Evolutionary conservation across 306 rosid species (phyloP).

Genomic region (Cucumis melo): DNA sequence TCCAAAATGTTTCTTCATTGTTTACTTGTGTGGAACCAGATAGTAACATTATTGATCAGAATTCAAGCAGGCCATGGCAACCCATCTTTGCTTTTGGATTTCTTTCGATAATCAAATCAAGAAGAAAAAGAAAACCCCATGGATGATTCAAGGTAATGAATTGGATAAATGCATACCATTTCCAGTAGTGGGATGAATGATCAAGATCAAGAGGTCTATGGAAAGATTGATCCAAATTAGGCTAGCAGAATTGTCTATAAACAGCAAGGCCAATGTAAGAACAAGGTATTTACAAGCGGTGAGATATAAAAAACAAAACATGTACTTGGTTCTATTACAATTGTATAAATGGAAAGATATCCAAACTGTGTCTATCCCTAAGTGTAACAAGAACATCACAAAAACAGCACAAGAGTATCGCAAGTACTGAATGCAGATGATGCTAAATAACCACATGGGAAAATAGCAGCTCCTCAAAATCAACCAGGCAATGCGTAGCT

Average conservation of each 20-base stretch:
- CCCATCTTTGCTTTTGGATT: no score
- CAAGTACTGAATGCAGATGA: background rate
- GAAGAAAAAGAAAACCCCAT: background rate
- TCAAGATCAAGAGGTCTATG: background rate
- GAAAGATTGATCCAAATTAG: background rate
- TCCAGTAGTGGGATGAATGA: background rate
- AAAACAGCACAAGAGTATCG: background rate
- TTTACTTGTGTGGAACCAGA: background rate
- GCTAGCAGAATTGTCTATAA: background rate
- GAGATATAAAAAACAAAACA: background rate
- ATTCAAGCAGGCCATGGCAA: background rate
- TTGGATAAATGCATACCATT: background rate
- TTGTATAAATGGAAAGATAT: background rate
- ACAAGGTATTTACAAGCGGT: background rate
- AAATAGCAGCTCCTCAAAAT: background rate
- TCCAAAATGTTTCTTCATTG: background rate
- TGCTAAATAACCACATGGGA: background rate
- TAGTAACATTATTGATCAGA: background rate
- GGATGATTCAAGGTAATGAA: background rate
- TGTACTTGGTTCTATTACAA: slow-evolving; percentile 4
- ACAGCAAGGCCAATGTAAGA: background rate
- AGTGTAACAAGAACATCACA: background rate
- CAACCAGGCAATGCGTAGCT: slow-evolving; percentile 72
- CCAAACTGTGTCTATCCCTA: background rate
- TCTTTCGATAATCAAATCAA: background rate